Base-by-base conservation (phyloP, 73 alveolate genomes). In the Paraurostyla sp. region DNA sequence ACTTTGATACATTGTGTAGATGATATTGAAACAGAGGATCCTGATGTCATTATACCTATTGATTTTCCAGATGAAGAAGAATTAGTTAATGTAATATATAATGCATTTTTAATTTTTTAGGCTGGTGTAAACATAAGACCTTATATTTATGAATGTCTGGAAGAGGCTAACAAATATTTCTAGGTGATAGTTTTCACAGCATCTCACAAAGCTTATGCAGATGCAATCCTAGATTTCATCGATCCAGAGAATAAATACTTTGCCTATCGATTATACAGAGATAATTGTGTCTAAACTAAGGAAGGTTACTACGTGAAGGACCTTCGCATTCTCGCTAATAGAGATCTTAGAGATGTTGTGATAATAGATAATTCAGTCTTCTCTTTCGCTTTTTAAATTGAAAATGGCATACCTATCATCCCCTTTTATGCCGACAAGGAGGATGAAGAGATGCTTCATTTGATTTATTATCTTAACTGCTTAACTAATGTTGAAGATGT, bases 91-190 rank as follows among this genome's bases (percentile, higher is more conserved):
- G 89, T 75, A 75, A 49, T 15, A 75, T 30, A 36, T 49, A n/a
- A 16, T 48, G 35, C 16, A 46, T 71, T 38, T 16, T 4, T 16
- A 15, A 22, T 22, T 27, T 40, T 46, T n/a, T 75, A 75, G 87
- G 87, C 89, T 29, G 94, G 94, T 4, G 33, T 88, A 30, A 88
- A 88, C 58, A 59, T 92, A 16, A 62, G 96, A 23, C 96, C 96
- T 15, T 73, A 78, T 57, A 71, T 83, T 4, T 83, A 76, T 62
- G 80, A 88, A 80, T 57, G 85, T 18, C 45, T 88, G 20, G 87
- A 80, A 38, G 63, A 49, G 58, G 89, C 84, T 0, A 80, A 50
- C 71, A 88, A 88, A 51, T 40, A 43, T 29, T 88, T 80, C 60
- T 58, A 51, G 63, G 89, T 88, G 38, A 48, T 76, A 0, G 84